phyloP scores from a whole-genome alignment of 1,284 basidiomycete genomes.

The Fistulinella cinereoalba region DNA sequence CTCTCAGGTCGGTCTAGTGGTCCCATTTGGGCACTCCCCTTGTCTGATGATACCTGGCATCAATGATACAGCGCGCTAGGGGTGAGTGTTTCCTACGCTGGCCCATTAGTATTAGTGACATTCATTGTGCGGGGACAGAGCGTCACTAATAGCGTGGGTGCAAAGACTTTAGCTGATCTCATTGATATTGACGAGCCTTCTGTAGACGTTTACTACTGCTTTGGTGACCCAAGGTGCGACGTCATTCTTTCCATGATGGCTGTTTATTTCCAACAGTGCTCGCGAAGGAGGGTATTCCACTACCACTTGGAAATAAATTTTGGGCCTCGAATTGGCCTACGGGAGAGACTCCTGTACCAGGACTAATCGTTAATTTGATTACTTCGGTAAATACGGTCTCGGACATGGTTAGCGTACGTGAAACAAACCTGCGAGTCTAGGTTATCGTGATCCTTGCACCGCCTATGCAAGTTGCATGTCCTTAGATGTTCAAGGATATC shows the following conservation, averaged over 20 bases:
- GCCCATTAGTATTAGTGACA: not conserved
- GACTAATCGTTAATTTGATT: constrained; percentile 37
- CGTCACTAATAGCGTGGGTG: no score
- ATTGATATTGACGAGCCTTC: no score
- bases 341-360: constrained; percentile 38
- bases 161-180: no score
- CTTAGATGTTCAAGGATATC: constrained; percentile 59
- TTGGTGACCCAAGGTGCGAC: constrained; percentile 45
- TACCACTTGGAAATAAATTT: constrained; percentile 39
- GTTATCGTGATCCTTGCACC: constrained; percentile 49
- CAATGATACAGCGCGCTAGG: constrained; percentile 23
- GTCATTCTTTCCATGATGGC: not conserved
- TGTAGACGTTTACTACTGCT: constrained; percentile 45
- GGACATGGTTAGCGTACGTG: not conserved
- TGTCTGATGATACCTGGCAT: not conserved
- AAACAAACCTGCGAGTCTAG: constrained; percentile 25
- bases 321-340: constrained; percentile 43
- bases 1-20: constrained; percentile 40
- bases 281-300: constrained; percentile 41
- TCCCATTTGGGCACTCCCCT: not conserved
- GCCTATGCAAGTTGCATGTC: constrained; percentile 45
- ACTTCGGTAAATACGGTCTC: constrained; percentile 23
- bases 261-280: constrained; percentile 30
- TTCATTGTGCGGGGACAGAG: no score
- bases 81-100: no score